Percentiles rank a stretch among this genome's conserved stretches.
phyloP scores from a whole-genome alignment of 805 yeast species.

The Metschnikowia lochheadii region DNA sequence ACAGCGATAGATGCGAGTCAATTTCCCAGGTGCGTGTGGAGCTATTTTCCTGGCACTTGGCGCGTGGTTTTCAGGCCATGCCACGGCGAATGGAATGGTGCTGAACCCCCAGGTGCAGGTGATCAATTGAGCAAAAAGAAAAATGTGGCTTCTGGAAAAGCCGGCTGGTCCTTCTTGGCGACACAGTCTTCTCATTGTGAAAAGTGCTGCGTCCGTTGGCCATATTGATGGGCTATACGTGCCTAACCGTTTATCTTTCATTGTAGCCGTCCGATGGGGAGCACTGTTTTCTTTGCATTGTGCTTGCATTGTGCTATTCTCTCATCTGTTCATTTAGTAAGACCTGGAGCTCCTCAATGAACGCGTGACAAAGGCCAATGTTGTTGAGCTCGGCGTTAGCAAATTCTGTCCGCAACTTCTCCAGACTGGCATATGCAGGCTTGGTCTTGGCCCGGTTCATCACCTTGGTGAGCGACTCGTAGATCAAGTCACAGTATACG shows the following conservation, averaged over 20 bases:
- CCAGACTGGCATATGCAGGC: constrained; percentile 45
- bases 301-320: neutral
- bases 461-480: constrained; percentile 30
- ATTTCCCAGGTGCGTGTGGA: neutral
- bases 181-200: neutral
- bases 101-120: neutral
- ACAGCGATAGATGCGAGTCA: neutral
- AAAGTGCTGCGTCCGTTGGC: neutral
- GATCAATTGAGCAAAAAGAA: neutral
- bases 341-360: constrained; percentile 54
- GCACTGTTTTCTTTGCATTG: neutral
- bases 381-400: constrained; percentile 44
- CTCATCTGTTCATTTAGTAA: constrained; percentile 8
- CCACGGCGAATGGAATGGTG: neutral
- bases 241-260: neutral
- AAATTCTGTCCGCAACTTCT: constrained; percentile 38
- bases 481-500: constrained; percentile 9
- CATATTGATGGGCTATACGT: no score
- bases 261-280: neutral
- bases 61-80: neutral
- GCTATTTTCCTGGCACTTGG: neutral
- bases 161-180: neutral
- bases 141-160: neutral
- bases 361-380: constrained; percentile 64
- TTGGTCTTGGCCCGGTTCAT: constrained; percentile 49